Base-by-base conservation (phyloP, 208 protist species). In the Wallacemonas rigidus region DNA sequence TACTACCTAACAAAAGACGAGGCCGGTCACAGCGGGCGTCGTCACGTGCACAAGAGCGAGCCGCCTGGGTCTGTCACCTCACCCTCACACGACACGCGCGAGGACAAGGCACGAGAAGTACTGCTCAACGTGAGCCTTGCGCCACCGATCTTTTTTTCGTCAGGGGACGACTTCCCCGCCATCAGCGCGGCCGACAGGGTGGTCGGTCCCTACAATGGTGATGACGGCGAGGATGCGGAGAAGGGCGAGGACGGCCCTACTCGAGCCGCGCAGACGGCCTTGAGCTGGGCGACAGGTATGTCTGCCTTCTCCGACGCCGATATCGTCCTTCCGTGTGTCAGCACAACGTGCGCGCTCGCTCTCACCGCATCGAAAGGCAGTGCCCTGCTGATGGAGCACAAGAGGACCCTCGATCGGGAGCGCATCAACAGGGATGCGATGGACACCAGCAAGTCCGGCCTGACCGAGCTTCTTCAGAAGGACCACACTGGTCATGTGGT, bases 321-420 rank as follows among this genome's bases (percentile, higher is more conserved):
- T 62, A 93, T 95, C 68, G 88, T 95, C 38, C 57, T 95, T 15
- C 91, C 91, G 5, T 81, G 92, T 1, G 87, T 92, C 12, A 88
- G 77, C 71, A 14, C 73, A 43, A 61, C 60, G 8, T 90, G 86
- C 69, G 58, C 76, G 1, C 61, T 95, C 15, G 85, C 80, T 45
- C 60, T 87, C 69, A 75, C 54, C 47, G 91, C 91, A 12, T 53
- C 63, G 7, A 82, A 82, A 26, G 91, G 91, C 38, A 95, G 91
- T 56, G 71, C 72, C 1, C 79, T 79, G 15, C 74, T 95, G 55
- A 44, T 63, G 14, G 77, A 82, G 47, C 76, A 91, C 47, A 64
- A 75, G 72, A 79, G 83, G n/a, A 50, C 82, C 55, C 78, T 90
- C 71, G 83, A 87, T 53, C 75, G 80, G 14, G 91, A 93, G 74